These are phyloP conservation scores for Malus hybrid DNA, from an alignment of 331 rosid species.

Conservation along the genomic window DNA sequence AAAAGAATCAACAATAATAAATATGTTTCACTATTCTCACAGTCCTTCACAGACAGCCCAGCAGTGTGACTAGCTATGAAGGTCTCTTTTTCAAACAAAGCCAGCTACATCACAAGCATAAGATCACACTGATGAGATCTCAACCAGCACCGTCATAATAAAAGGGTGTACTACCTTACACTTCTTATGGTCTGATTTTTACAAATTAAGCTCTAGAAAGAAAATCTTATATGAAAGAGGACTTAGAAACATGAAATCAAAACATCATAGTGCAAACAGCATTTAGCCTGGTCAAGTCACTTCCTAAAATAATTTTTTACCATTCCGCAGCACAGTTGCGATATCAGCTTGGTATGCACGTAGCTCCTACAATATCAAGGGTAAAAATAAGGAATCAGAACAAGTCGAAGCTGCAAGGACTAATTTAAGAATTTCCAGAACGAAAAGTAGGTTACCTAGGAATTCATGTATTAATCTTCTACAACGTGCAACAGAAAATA, in stretches of 20 bases:
- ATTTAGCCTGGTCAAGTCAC: constrained; percentile 2
- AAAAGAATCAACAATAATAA: neutral
- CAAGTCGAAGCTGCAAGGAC: neutral
- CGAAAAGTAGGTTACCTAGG: neutral
- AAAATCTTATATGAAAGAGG: neutral
- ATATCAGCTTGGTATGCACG: constrained; percentile 98
- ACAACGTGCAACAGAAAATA: neutral
- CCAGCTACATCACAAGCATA: neutral
- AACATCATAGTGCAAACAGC: neutral
- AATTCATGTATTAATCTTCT: neutral
- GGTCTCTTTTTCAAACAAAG: neutral
- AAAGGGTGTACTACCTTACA: neutral
- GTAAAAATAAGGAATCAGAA: neutral
- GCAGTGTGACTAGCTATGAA: neutral
- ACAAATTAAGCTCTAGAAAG: neutral
- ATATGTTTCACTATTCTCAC: neutral
- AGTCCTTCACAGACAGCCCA: neutral
- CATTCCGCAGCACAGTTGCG: constrained; percentile 89
- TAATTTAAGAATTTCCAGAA: neutral
- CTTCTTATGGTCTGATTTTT: neutral
- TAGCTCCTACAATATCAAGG: constrained; percentile 55
- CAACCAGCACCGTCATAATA: neutral
- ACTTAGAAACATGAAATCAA: neutral
- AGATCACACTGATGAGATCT: neutral
- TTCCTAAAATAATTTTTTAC: constrained; percentile 27